Percentiles rank a stretch among this genome's conserved stretches.
Evolutionary conservation across 306 rosid genomes (phyloP).

Genomic region (Notholithocarpus densiflorus): DNA sequence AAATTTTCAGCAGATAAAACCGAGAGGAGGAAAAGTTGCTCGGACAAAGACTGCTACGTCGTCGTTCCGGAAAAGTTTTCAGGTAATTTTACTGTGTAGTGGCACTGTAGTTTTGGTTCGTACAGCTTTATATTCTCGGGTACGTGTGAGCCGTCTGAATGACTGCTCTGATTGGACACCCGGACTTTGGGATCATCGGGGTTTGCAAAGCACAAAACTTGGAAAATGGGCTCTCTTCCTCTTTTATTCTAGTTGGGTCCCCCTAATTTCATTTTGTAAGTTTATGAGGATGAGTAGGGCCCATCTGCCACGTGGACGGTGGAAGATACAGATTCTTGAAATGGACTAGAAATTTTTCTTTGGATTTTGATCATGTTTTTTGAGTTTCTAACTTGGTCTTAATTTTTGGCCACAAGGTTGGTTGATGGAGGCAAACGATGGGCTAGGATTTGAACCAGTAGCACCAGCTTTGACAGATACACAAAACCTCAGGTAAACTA

Average conservation of each 20-base stretch:
- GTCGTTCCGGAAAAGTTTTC: slow-evolving; percentile 45
- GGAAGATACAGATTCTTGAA: slow-evolving; percentile 4
- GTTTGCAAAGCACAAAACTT: not conserved
- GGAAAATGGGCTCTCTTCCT: not conserved
- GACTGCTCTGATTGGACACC: slow-evolving; percentile 17
- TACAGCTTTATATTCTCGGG: not conserved
- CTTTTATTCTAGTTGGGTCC: slow-evolving; percentile 9
- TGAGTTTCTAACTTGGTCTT: slow-evolving; percentile 9
- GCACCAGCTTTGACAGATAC: slow-evolving; percentile 17
- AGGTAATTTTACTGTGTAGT: slow-evolving; percentile 32
- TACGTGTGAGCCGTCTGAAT: slow-evolving; percentile 19
- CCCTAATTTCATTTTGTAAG: not conserved
- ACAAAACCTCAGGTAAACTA: slow-evolving; percentile 45
- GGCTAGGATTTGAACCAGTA: slow-evolving; percentile 21
- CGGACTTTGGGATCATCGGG: slow-evolving; percentile 1
- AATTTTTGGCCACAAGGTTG: slow-evolving; percentile 31
- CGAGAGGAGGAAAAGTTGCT: slow-evolving; percentile 60
- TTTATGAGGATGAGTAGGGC: not conserved
- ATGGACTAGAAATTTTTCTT: not conserved
- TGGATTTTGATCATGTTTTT: not conserved
- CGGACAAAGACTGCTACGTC: slow-evolving; percentile 60
- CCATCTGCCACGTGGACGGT: slow-evolving; percentile 41
- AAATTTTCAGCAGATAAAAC: slow-evolving; percentile 24
- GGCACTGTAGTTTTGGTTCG: not conserved
- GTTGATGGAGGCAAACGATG: slow-evolving; percentile 36